phyloP scores from a whole-genome alignment of 441 rosid genomes.

The Syzygium malaccense region DNA sequence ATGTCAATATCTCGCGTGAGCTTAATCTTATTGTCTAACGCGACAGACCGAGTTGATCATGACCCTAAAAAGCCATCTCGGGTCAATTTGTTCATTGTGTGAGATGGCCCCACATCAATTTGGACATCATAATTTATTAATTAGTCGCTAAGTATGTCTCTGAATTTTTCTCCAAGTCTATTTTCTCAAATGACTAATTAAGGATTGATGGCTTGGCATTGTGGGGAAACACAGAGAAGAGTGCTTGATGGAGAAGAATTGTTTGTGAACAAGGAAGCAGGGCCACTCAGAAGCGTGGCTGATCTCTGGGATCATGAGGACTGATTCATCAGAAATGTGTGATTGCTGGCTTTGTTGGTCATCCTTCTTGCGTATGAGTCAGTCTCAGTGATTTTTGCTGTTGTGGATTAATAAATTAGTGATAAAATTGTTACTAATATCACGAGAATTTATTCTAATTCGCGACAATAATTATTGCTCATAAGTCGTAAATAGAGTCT shows the following conservation, averaged over 20 bases:
- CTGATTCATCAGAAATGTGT: neutral
- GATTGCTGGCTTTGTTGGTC: neutral
- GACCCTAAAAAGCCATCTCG: neutral
- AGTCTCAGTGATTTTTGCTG: neutral
- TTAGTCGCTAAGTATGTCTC: neutral
- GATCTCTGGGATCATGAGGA: constrained; percentile 55
- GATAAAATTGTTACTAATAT: neutral
- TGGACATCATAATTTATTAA: neutral
- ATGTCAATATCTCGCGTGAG: accelerated
- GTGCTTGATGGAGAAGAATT: constrained; percentile 43
- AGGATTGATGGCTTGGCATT: too few relatives aligned
- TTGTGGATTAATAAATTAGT: neutral
- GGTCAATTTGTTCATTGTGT: too few relatives aligned
- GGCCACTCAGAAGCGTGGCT: constrained; percentile 39
- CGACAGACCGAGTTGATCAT: accelerated
- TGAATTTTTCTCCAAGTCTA: neutral
- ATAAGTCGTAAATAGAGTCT: neutral
- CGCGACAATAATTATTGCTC: neutral
- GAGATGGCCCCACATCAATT: neutral
- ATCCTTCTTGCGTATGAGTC: neutral
- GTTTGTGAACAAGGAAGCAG: constrained; percentile 29
- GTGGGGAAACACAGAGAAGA: constrained; percentile 27
- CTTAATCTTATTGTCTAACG: neutral
- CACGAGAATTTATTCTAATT: accelerated
- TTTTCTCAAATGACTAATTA: neutral